These are phyloP conservation scores for Chaetomium sp. DNA, from an alignment of 2,329 filamentous ascomycete species.

Conservation along the genomic window DNA sequence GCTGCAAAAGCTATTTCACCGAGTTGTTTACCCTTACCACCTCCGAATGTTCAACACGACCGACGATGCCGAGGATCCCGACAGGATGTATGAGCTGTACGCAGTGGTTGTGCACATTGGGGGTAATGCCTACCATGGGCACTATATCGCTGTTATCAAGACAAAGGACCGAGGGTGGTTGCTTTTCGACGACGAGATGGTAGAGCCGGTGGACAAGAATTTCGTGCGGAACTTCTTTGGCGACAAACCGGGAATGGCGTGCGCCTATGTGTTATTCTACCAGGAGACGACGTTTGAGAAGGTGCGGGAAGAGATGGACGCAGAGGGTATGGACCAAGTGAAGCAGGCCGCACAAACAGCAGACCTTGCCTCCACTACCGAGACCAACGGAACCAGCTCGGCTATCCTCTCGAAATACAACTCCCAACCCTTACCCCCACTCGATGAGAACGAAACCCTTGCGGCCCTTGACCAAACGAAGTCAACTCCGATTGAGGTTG, in stretches of 20 bases:
- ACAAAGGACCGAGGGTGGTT: conserved; percentile 94
- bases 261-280: conserved; percentile 96
- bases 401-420: conserved; percentile 43
- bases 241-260: conserved; percentile 82
- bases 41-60: conserved; percentile 96
- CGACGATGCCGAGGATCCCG: conserved; percentile 87
- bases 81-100: conserved; percentile 92
- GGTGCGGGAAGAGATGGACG: conserved; percentile 71
- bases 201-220: conserved; percentile 93
- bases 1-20: conserved; percentile 91
- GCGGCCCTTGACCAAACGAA: conserved; percentile 58
- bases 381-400: conserved; percentile 36
- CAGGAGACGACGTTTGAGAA: conserved; percentile 76
- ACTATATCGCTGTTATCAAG: conserved; percentile 97
- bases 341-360: conserved; percentile 50
- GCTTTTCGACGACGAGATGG: conserved; percentile 96
- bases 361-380: conserved; percentile 45
- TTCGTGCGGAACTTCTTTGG: conserved; percentile 98
- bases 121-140: conserved; percentile 91
- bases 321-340: conserved; percentile 62
- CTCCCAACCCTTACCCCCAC: conserved; percentile 42
- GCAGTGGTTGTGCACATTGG: conserved; percentile 97
- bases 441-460: conserved; percentile 46
- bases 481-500: conserved; percentile 49
- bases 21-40: conserved; percentile 95